Evolutionary conservation across 371 early-diverging fungal species (phyloP), one percentile per base, ranked within the genome.

Genomic region (Rhizopus arrhizus): DNA sequence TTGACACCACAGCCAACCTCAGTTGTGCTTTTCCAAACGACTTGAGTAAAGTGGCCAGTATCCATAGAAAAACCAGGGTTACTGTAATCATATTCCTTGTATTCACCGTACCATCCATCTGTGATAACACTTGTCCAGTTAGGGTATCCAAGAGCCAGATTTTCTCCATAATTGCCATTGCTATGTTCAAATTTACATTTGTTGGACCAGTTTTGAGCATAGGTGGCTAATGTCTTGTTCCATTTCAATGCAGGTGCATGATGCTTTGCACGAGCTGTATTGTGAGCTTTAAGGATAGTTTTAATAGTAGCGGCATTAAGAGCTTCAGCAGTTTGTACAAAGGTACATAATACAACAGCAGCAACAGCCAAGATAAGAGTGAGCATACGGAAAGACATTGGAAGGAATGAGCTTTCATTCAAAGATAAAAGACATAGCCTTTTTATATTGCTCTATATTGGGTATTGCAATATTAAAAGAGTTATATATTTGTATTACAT

Each of bases 41-140:
- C 68, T 42, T 76, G 77, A 31, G 80, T 81, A 46, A 81, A 83
- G 48, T 83, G 82, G 13, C 84, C 82, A 12, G 75, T 72, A 4
- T 47, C 3, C 5, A 6, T 3, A 36, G 43, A 3, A 62, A 75
- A 78, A 0, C 78, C 79, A 53, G 81, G 81, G 0, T 62, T 52
- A 45, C 52, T 60, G 62, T 75, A 84, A 48, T 76, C 46, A 56
- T 84, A 84, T 0, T 57, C 4, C 53, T 61, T 65, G 32, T 49
- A 72, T 54, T 84, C 82, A 48, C 61, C 50, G 67, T 82, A 84
- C 82, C 84, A 84, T 13, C 59, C 77, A 8, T 35, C 12, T 10
- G 40, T 46, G 29, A 82, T 59, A 11, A 66, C 68, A 3, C 46
- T 11, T 11, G 53, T 45, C 66, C 72, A 75, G 55, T 68, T 53